A percentile compares a stretch with the other conserved stretches of the same genome.
phyloP scores from a whole-genome alignment of 768 basidiomycete species.

The Rubroboletus satanas region DNA sequence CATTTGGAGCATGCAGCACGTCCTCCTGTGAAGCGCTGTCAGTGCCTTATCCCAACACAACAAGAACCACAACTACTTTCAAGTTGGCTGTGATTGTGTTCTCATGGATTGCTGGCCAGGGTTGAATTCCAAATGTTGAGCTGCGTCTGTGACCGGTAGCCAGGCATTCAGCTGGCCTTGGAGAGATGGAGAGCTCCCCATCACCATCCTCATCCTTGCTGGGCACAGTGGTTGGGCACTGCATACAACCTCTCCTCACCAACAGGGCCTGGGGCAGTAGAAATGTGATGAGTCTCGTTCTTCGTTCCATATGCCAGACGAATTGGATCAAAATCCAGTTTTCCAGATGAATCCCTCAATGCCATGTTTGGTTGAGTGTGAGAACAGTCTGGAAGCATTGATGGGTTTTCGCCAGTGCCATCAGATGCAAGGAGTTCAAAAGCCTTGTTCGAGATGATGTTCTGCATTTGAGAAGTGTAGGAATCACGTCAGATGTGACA shows the following conservation, averaged over 20 bases:
- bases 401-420: constrained; percentile 14
- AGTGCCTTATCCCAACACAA: constrained; percentile 2
- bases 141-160: constrained; percentile 17
- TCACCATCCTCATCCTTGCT: constrained; percentile 16
- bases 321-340: constrained; percentile 31
- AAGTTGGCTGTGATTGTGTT: neutral
- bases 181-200: constrained; percentile 19
- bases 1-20: too few relatives aligned
- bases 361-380: constrained; percentile 2
- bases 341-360: constrained; percentile 28
- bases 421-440: constrained; percentile 32
- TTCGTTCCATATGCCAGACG: constrained; percentile 25
- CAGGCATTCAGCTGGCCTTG: constrained; percentile 2
- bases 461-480: constrained; percentile 22
- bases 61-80: constrained; percentile 9
- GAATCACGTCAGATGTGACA: constrained; percentile 21
- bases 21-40: constrained; percentile 11
- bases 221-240: neutral
- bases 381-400: neutral
- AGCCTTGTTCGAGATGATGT: constrained; percentile 14
- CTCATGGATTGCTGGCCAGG: constrained; percentile 10
- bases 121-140: constrained; percentile 23
- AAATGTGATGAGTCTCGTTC: neutral
- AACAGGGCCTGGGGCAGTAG: neutral
- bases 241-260: neutral